Percentiles rank a stretch among this genome's conserved stretches.
These are phyloP conservation scores for Solanum sitiens DNA, from an alignment of 257 asterid species.

Conservation along the genomic window DNA sequence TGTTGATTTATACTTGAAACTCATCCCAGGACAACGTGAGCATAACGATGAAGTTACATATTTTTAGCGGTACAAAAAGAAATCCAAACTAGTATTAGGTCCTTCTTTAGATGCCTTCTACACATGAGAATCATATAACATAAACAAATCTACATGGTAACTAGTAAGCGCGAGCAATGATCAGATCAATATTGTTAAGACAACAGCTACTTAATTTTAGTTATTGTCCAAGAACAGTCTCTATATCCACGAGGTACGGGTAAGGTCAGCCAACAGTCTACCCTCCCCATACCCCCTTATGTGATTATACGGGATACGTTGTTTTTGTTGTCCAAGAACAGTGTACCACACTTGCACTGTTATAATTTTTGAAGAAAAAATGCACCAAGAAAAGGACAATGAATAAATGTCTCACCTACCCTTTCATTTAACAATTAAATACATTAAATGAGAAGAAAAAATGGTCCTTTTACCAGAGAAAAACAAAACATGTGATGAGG, in stretches of 20 bases:
- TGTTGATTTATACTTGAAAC: background rate
- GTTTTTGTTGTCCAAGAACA: background rate
- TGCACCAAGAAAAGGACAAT: background rate
- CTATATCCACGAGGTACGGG: background rate
- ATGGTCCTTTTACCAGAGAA: background rate
- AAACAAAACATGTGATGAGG: background rate
- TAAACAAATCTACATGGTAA: background rate
- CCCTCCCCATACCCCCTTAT: background rate
- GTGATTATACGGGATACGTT: background rate
- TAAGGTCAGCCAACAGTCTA: background rate
- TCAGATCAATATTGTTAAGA: background rate
- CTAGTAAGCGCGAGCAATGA: background rate
- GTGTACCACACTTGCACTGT: background rate
- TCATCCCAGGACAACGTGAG: background rate
- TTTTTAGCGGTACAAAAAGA: background rate
- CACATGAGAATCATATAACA: background rate
- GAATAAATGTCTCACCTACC: background rate
- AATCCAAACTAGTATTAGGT: background rate
- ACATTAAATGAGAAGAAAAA: background rate
- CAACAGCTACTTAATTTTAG: background rate
- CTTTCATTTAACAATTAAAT: background rate
- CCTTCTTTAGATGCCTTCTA: background rate
- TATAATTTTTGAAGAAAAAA: background rate
- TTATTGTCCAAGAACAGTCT: background rate
- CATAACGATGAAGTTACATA: background rate